These are phyloP conservation scores for Leccinum fallax DNA, from an alignment of 1,284 basidiomycete genomes.

Conservation along the genomic window DNA sequence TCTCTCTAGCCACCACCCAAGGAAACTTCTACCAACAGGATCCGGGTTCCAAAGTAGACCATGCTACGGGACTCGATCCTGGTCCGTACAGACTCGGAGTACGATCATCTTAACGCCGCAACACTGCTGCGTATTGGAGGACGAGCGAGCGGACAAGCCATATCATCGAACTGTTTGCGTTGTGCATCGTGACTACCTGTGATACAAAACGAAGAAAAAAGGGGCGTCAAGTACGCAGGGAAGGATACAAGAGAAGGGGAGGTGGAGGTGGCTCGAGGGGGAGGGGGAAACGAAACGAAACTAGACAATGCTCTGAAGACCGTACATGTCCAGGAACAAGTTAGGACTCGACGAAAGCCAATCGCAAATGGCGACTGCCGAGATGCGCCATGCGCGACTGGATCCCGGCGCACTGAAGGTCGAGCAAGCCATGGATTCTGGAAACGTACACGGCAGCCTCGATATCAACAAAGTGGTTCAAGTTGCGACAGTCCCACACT, in stretches of 20 bases:
- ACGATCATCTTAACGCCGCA: slow-evolving; percentile 44
- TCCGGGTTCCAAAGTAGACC: neutral
- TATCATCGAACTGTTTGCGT: slow-evolving; percentile 29
- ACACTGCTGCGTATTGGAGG: slow-evolving; percentile 40
- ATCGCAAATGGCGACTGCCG: slow-evolving; percentile 29
- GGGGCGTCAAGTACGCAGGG: neutral
- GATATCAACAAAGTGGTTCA: slow-evolving; percentile 42
- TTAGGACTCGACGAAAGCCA: slow-evolving; percentile 22
- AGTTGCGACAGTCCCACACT: slow-evolving; percentile 45
- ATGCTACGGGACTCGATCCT: slow-evolving; percentile 8
- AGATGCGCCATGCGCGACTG: slow-evolving; percentile 36
- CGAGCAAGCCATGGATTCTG: slow-evolving; percentile 38
- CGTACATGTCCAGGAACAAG: neutral
- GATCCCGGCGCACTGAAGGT: slow-evolving; percentile 46
- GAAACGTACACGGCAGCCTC: slow-evolving; percentile 29
- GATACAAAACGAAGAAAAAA: slow-evolving; percentile 26
- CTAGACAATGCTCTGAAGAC: slow-evolving; percentile 16
- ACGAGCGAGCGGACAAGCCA: slow-evolving; percentile 45
- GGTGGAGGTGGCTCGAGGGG: too few species aligned
- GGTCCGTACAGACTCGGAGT: slow-evolving; percentile 39
- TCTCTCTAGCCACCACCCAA: neutral
- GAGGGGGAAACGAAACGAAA: too few species aligned
- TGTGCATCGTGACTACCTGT: slow-evolving; percentile 42
- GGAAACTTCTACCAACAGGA: slow-evolving; percentile 8
- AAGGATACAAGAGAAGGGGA: too few species aligned